Evolutionary conservation across 2,329 filamentous ascomycete species (phyloP).

Genomic region (Pseudocercospora crystallina): DNA sequence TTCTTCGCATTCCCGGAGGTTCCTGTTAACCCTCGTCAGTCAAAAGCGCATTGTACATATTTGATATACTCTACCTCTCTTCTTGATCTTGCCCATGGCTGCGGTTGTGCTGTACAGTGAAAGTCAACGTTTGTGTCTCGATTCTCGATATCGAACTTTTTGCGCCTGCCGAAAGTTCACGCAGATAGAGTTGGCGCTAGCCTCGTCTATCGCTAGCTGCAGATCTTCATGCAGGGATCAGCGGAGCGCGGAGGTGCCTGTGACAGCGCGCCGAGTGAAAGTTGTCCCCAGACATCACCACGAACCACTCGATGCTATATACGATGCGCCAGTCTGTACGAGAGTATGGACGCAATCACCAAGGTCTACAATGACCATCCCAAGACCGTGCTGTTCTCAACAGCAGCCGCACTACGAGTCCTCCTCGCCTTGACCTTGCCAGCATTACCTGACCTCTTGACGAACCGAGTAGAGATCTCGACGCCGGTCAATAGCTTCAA

Average conservation of each 20-base stretch:
- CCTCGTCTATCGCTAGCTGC: too few relatives aligned
- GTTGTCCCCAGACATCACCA: background rate
- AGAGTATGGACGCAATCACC: slow-evolving; percentile 23
- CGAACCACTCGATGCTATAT: too few relatives aligned
- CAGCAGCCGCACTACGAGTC: slow-evolving; percentile 75
- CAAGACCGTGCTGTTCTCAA: slow-evolving; percentile 68
- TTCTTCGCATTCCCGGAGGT: slow-evolving; percentile 92
- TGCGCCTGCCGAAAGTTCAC: background rate
- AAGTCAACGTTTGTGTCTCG: background rate
- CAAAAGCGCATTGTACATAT: background rate
- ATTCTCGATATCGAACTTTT: background rate
- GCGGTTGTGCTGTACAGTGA: slow-evolving; percentile 6
- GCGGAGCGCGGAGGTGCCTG: too few relatives aligned
- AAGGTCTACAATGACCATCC: slow-evolving; percentile 34
- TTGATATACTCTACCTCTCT: slow-evolving; percentile 64
- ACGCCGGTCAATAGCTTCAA: slow-evolving; percentile 98
- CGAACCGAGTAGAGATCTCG: slow-evolving; percentile 90
- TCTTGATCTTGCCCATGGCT: slow-evolving; percentile 76
- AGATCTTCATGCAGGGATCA: slow-evolving; percentile 2
- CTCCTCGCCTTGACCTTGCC: slow-evolving; percentile 80
- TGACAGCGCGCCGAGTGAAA: background rate
- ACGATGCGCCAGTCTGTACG: too few relatives aligned
- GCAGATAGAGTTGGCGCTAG: slow-evolving; percentile 5
- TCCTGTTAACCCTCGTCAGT: slow-evolving; percentile 47
- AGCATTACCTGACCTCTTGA: slow-evolving; percentile 77